phyloP scores from a whole-genome alignment of 2,329 filamentous ascomycete species.

The Nemania diffusa region DNA sequence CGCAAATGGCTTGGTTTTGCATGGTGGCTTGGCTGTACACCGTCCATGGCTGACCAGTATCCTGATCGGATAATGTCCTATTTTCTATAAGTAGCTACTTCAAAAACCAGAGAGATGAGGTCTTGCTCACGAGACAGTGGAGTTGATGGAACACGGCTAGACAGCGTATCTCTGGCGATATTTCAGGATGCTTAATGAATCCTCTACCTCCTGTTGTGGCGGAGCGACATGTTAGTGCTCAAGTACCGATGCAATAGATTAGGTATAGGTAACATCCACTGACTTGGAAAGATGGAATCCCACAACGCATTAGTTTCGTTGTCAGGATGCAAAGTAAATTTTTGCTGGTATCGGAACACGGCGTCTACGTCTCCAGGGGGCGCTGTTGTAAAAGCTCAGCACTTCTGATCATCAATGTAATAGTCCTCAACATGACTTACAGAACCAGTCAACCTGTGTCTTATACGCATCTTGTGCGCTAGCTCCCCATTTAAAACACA shows the following conservation, averaged over 20 bases:
- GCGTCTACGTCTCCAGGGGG: slow-evolving; percentile 5
- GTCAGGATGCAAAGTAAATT: neutral
- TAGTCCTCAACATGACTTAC: slow-evolving; percentile 5
- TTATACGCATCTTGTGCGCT: neutral
- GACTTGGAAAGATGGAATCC: slow-evolving; percentile 14
- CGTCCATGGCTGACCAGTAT: neutral
- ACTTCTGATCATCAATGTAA: too few relatives aligned
- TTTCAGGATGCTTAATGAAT: slow-evolving; percentile 13
- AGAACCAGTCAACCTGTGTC: slow-evolving; percentile 10
- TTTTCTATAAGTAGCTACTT: neutral
- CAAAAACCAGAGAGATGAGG: neutral
- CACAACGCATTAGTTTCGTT: slow-evolving; percentile 9
- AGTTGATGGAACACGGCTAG: slow-evolving; percentile 18
- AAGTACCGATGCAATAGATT: neutral
- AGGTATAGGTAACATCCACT: neutral
- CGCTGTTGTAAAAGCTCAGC: slow-evolving; percentile 4
- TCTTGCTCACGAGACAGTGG: slow-evolving; percentile 18
- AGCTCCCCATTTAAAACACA: slow-evolving; percentile 15
- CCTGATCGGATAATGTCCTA: slow-evolving; percentile 14
- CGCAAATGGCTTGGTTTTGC: slow-evolving; percentile 20
- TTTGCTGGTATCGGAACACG: slow-evolving; percentile 13
- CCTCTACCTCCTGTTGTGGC: slow-evolving; percentile 9
- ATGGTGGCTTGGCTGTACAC: slow-evolving; percentile 6
- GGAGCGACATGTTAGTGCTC: neutral
- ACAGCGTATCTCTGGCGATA: slow-evolving; percentile 16